phyloP scores from a whole-genome alignment of 208 protist genomes.

The Wallacemonas rigidus region DNA sequence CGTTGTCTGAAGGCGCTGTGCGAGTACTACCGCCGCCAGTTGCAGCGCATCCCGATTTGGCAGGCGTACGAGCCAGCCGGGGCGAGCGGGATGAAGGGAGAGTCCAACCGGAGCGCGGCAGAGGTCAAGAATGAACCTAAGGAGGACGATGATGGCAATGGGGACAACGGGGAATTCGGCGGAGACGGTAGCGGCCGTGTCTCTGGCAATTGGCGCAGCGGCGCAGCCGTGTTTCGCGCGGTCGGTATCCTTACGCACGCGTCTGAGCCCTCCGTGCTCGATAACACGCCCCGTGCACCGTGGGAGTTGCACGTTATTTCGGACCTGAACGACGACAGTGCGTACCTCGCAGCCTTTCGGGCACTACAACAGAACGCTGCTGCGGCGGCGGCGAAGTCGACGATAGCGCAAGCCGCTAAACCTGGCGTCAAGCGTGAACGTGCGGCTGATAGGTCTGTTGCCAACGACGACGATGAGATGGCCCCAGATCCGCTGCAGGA shows the following conservation, averaged over 20 bases:
- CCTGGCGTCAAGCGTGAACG: conserved; percentile 11
- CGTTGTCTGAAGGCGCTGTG: conserved; percentile 26
- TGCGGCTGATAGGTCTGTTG: not conserved
- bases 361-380: conserved; percentile 45
- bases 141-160: not conserved
- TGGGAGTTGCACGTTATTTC: conserved; percentile 85
- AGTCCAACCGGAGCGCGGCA: conserved; percentile 13
- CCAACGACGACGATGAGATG: conserved; percentile 3
- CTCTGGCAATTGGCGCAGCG: not conserved
- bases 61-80: not conserved
- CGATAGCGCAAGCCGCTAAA: not conserved
- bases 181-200: not conserved
- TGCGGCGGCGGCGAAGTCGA: not conserved
- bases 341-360: conserved; percentile 47
- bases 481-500: not conserved
- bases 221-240: conserved; percentile 33
- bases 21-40: conserved; percentile 73
- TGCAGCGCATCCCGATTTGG: conserved; percentile 61
- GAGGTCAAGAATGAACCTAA: not conserved
- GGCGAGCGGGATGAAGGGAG: conserved; percentile 2
- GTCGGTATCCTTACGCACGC: conserved; percentile 81
- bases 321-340: conserved; percentile 63
- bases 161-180: not conserved
- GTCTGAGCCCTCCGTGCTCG: conserved; percentile 37
- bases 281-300: conserved; percentile 42